Base-by-base conservation (phyloP, 2,329 filamentous ascomycete species). In the Penicillium sp. region DNA sequence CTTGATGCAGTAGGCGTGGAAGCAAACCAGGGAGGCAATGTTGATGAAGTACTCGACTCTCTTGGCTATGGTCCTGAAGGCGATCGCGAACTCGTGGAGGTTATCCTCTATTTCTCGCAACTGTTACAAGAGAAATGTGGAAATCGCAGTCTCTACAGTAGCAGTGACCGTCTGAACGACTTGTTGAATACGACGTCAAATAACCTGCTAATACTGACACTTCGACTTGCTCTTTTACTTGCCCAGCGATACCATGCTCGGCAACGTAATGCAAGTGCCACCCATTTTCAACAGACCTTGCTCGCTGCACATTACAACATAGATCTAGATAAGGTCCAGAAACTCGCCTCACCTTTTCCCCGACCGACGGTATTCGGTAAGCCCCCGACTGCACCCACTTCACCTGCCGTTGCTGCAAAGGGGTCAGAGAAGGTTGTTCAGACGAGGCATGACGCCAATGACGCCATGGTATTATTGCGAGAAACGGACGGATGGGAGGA, bases 71-170 rank as follows among this genome's bases (percentile, higher is more conserved):
- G 82, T 2, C 69, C 80, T 54, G 89, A 96, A 66, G 92, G 89
- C 63, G 94, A 99, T 71, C 81, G 86, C 64, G 79, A 89, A 67
- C 80, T 99, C 60, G 77, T 97, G 56, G 87, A 96, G 70, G 81
- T 84, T 28, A 82, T 97, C 54, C 79, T 99, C 59, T 81, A 84
- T 64, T 99, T 99, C 73, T 96, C 92, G 21, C 85, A 88, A 60
- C 83, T 96, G 71, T 80, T 99, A 28, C 77, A 97, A 52, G 91
- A 97, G 70, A 94, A 96, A 70, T 99, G 94, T 73, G 94, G 93
- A 59, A 99, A 99, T 69, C 83, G 95, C 64, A 97, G 92, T 76
- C 86, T 99, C 65, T 99, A 97, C 72, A 90, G 88, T 59, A 99
- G 94, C 78, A 97, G 93, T 71, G 82, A 87, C 63, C 90, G 95